These are phyloP conservation scores for Cystobasidium onofrii DNA, from an alignment of 768 basidiomycete species.

Conservation along the genomic window DNA sequence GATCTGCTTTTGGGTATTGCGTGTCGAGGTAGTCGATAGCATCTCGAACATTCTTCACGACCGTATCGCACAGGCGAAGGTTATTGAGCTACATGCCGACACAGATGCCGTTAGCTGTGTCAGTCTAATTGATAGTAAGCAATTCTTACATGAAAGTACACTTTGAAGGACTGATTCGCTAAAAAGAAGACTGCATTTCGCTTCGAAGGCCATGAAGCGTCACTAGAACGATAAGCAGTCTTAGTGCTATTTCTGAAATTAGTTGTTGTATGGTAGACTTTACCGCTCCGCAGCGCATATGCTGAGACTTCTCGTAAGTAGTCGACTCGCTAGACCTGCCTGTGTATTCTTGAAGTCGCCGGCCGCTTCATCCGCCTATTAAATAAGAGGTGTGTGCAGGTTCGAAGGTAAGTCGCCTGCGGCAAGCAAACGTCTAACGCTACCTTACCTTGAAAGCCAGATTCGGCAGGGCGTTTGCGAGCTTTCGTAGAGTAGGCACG, in stretches of 20 bases:
- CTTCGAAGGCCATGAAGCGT: constrained; percentile 31
- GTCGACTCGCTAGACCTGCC: constrained; percentile 34
- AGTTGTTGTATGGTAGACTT: no score
- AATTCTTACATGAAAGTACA: constrained; percentile 40
- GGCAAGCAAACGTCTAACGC: not conserved
- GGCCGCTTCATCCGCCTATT: constrained; percentile 34
- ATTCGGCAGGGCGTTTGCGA: constrained; percentile 23
- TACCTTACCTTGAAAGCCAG: constrained; percentile 33
- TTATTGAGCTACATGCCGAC: constrained; percentile 34
- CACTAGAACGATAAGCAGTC: not conserved
- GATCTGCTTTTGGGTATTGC: constrained; percentile 36
- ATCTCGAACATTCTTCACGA: constrained; percentile 38
- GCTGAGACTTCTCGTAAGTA: constrained; percentile 35
- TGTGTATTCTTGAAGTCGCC: constrained; percentile 35
- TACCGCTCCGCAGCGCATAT: constrained; percentile 38
- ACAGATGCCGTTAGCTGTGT: not conserved
- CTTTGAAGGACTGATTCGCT: constrained; percentile 39
- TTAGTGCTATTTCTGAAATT: no score
- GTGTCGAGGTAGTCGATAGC: constrained; percentile 27
- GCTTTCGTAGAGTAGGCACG: constrained; percentile 36
- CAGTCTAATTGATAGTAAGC: not conserved
- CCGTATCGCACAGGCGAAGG: constrained; percentile 40
- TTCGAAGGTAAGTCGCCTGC: no score
- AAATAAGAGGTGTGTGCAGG: not conserved
- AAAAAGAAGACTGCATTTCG: constrained; percentile 40